Percentiles rank a stretch among this genome's conserved stretches.
phyloP scores from a whole-genome alignment of 2,329 filamentous ascomycete species.

The Fusarium sp. region DNA sequence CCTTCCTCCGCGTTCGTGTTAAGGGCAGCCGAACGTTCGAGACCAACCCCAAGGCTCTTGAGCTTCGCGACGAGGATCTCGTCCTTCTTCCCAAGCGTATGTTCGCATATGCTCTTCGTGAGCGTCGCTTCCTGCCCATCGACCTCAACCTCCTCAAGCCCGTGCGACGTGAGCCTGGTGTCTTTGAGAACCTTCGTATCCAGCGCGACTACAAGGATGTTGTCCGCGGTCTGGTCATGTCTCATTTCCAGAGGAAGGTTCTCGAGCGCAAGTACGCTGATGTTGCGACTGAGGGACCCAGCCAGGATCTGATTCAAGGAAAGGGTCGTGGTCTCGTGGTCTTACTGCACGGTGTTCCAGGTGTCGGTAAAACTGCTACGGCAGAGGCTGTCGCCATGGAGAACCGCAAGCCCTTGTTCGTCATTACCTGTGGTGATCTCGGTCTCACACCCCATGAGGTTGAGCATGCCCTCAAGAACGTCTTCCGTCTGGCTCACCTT shows the following conservation, averaged over 20 bases:
- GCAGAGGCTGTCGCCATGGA: conserved; percentile 57
- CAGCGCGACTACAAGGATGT: conserved; percentile 56
- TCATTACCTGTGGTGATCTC: conserved; percentile 62
- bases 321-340: conserved; percentile 59
- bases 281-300: conserved; percentile 41
- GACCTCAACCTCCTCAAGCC: conserved; percentile 51
- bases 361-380: conserved; percentile 62
- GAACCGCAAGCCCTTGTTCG: conserved; percentile 58
- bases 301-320: conserved; percentile 58
- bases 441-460: conserved; percentile 56
- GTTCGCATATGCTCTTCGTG: conserved; percentile 56
- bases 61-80: conserved; percentile 46
- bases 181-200: conserved; percentile 56
- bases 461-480: conserved; percentile 54
- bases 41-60: conserved; percentile 46
- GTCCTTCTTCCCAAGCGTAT: conserved; percentile 55
- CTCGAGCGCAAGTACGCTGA: conserved; percentile 51
- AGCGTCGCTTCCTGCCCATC: conserved; percentile 54
- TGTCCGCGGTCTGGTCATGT: conserved; percentile 54
- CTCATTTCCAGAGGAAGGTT: conserved; percentile 55
- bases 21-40: conserved; percentile 52
- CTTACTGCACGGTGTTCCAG: conserved; percentile 59
- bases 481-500: conserved; percentile 56
- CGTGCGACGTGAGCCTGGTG: conserved; percentile 50
- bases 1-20: conserved; percentile 50